These are phyloP conservation scores for Oryza coarctata DNA, from an alignment of 176 grass and related monocot genomes.

Conservation along the genomic window DNA sequence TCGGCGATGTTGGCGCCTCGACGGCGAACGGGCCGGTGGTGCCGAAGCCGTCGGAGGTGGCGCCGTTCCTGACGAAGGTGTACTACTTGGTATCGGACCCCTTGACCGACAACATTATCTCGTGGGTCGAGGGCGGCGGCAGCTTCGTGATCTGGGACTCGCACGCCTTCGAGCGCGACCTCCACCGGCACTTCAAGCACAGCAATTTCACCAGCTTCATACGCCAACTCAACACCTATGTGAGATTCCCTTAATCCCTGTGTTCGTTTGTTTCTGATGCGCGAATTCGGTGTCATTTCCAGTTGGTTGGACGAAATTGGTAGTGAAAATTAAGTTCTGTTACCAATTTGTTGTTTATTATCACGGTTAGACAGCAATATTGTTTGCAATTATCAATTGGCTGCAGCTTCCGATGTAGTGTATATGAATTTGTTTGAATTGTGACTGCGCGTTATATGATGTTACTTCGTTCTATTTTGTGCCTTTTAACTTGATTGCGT, in stretches of 20 bases:
- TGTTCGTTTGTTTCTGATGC: background rate
- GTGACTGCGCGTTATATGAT: background rate
- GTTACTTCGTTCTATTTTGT: background rate
- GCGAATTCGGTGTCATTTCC: slow-evolving; percentile 2
- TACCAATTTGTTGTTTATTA: background rate
- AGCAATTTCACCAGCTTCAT: slow-evolving; percentile 88
- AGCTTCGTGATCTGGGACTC: slow-evolving; percentile 74
- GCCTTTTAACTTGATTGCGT: background rate
- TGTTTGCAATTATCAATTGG: background rate
- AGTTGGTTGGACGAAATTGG: slow-evolving; percentile 12
- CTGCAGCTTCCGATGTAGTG: background rate
- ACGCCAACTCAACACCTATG: slow-evolving; percentile 92
- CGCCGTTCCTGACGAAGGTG: slow-evolving; percentile 78
- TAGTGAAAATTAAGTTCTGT: background rate
- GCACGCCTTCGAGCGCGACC: slow-evolving; percentile 68
- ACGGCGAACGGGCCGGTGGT: slow-evolving; percentile 15
- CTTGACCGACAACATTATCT: slow-evolving; percentile 58
- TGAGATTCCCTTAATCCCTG: slow-evolving; percentile 33
- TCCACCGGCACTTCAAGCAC: slow-evolving; percentile 78
- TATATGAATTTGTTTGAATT: background rate
- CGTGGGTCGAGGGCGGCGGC: slow-evolving; percentile 53
- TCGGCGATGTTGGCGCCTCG: slow-evolving; percentile 1
- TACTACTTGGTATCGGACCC: slow-evolving; percentile 76
- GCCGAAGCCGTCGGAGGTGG: slow-evolving; percentile 50
- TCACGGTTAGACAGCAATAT: background rate